Conservation (phyloP, 2,329 filamentous ascomycete genomes). For the Magnaporthiopsis poae region DNA sequence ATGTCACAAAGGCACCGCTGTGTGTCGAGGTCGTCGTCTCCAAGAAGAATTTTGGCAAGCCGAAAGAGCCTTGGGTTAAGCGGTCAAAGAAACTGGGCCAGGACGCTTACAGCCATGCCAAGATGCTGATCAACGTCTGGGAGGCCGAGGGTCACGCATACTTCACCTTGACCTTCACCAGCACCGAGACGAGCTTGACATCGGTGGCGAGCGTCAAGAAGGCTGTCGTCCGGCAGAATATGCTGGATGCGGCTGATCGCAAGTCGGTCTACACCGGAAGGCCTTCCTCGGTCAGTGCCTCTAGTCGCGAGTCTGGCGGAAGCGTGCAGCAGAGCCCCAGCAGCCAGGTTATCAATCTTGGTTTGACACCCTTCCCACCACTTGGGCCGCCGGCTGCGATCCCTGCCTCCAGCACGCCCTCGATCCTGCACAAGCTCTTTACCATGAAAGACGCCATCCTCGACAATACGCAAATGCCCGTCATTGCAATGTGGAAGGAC, state of each 20-base stretch:
- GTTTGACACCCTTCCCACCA: slow-evolving; percentile 54
- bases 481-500: slow-evolving; percentile 74
- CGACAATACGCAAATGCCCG: slow-evolving; percentile 64
- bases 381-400: slow-evolving; percentile 52
- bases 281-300: slow-evolving; percentile 27
- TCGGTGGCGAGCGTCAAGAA: slow-evolving; percentile 25
- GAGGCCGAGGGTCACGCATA: slow-evolving; percentile 58
- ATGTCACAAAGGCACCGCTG: not conserved
- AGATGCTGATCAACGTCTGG: slow-evolving; percentile 71
- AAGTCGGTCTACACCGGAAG: slow-evolving; percentile 34
- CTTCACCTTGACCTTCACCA: slow-evolving; percentile 68
- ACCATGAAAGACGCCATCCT: slow-evolving; percentile 69
- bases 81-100: not conserved
- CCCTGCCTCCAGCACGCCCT: slow-evolving; percentile 42
- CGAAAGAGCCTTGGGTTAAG: slow-evolving; percentile 15
- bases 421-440: slow-evolving; percentile 61
- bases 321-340: slow-evolving; percentile 33
- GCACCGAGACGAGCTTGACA: slow-evolving; percentile 33
- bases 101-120: slow-evolving; percentile 43
- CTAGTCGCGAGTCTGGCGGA: slow-evolving; percentile 29
- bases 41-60: slow-evolving; percentile 33
- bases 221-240: slow-evolving; percentile 27
- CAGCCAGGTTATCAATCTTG: slow-evolving; percentile 36
- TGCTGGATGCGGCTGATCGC: slow-evolving; percentile 37
- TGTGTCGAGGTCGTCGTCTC: slow-evolving; percentile 60